Base-by-base conservation (phyloP, 768 basidiomycete species). In the Naematelia aurantialba region DNA sequence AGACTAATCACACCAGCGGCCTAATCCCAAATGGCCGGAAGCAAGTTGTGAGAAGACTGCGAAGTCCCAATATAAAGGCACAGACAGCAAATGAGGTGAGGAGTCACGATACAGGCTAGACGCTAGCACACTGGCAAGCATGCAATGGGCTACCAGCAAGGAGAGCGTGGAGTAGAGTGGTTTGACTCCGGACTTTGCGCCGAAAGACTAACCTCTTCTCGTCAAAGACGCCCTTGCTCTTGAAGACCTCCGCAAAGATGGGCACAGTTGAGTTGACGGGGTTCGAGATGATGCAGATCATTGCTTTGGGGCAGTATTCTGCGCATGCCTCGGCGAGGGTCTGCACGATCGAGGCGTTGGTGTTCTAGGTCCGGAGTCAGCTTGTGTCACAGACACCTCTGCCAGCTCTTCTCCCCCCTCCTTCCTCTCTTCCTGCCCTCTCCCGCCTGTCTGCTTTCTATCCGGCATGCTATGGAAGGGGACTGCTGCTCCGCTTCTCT, bases 191-290 rank as follows among this genome's bases (percentile, higher is more conserved):
- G 42, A 24, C 10, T n/a, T n/a, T n/a, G n/a, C 21, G 13, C 22
- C 14, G 42, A 27, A 2, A 24, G 52, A 66, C 80, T 42, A 75
- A 91, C 93, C 85, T 84, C 82, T 89, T 96, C 63, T 91, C 88
- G 78, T 99, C 85, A 75, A 88, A 98, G 26, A 90, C 88, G 46
- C 86, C 87, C 65, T 87, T 84, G 79, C 90, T 87, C 85, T 94
- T 99, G 81, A 93, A 85, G 34, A 94, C 87, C 79, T 98, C 94
- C 14, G 85, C 91, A 47, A 91, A 91, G 73, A 99, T 90, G 49
- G 96, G 96, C 39, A 98, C 94, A 39, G 96, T 97, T 45, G 94
- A 97, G 84, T 99, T 98, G 76, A 99, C 94, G 29, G 96, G 96
- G 82, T 99, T 99, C 69, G 96, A 94, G 78, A 99, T 98, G 67